phyloP scores from a whole-genome alignment of 371 early-diverging fungal genomes.

The Saksenaea oblongispora region DNA sequence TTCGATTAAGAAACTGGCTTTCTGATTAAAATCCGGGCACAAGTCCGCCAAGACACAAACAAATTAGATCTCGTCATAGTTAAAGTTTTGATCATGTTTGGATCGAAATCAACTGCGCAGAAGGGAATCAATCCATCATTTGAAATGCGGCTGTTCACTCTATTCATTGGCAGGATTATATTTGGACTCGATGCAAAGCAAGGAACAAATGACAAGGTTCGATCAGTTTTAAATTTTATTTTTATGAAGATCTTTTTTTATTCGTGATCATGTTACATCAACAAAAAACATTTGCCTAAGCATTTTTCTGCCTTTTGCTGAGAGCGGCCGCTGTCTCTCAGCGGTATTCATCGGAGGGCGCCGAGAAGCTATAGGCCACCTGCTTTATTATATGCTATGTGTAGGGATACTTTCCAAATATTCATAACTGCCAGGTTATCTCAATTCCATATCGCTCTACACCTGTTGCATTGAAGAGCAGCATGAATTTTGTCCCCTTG shows the following conservation, averaged over 20 bases:
- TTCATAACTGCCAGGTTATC: no score
- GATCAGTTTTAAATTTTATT: background rate
- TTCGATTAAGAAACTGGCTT: background rate
- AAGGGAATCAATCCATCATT: background rate
- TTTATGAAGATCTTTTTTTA: background rate
- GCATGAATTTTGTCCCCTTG: no score
- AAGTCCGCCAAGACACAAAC: background rate
- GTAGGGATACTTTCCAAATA: no score
- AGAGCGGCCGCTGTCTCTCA: no score
- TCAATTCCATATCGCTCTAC: no score
- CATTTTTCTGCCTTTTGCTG: no score
- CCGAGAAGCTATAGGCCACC: no score
- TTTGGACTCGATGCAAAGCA: background rate
- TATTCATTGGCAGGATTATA: no score
- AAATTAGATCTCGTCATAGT: background rate
- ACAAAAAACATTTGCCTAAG: background rate
- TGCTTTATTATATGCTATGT: no score
- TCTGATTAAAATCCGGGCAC: background rate
- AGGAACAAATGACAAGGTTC: slow-evolving; percentile 1
- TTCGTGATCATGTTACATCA: background rate
- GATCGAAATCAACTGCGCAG: background rate
- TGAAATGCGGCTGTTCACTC: background rate
- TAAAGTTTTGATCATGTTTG: background rate
- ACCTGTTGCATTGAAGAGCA: no score
- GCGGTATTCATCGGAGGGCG: no score